Percentiles rank a stretch among this genome's conserved stretches.
phyloP scores from a whole-genome alignment of 176 grass and related monocot genomes.

The sorghum (Sorghum bicolor) region DNA sequence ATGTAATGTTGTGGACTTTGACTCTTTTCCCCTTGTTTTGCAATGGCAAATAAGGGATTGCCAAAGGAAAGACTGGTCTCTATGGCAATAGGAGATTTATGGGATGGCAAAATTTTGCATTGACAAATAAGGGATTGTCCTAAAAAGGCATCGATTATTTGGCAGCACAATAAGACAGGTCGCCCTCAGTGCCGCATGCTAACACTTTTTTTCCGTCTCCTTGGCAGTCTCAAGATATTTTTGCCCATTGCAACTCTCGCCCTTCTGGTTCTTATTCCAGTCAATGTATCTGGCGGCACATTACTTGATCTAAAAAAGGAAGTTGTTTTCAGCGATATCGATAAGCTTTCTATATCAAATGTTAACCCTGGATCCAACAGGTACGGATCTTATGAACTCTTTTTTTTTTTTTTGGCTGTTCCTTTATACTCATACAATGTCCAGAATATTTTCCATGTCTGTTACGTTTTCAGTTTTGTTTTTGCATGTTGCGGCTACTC shows the following conservation, averaged over 20 bases:
- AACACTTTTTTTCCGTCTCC: background rate
- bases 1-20: background rate
- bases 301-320: constrained; percentile 67
- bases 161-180: background rate
- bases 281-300: constrained; percentile 88
- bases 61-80: too few species aligned
- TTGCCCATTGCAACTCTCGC: constrained; percentile 63
- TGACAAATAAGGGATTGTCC: too few species aligned
- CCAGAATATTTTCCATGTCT: background rate
- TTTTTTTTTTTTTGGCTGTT: background rate
- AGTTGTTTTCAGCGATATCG: constrained; percentile 76
- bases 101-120: too few species aligned
- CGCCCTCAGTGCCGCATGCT: background rate
- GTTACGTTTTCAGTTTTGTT: background rate
- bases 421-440: background rate
- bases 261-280: constrained; percentile 80
- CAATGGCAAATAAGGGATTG: background rate
- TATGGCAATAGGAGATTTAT: too few species aligned
- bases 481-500: constrained; percentile 9
- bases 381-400: constrained; percentile 32
- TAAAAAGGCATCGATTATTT: background rate
- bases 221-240: constrained; percentile 90
- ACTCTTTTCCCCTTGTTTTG: background rate
- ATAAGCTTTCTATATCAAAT: constrained; percentile 98
- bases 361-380: constrained; percentile 85